Evolutionary conservation across 805 yeast genomes (phyloP).

Genomic region (Tetrapisispora fleetii): DNA sequence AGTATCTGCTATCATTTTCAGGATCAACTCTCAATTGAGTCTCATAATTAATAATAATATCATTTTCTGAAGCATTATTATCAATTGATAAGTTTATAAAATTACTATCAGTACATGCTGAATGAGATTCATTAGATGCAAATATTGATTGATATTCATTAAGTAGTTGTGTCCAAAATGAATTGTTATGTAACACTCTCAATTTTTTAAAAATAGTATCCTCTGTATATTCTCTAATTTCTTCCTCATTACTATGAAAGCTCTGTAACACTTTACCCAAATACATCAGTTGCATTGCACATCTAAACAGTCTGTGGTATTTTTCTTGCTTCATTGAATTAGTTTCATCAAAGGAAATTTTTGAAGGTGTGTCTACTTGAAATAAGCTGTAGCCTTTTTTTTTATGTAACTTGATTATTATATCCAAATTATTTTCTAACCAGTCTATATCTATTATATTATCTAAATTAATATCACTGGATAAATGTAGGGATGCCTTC

Average conservation of each 20-base stretch:
- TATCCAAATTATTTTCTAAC: conserved; percentile 38
- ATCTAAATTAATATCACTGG: conserved; percentile 27
- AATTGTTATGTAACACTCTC: conserved; percentile 17
- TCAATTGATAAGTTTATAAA: conserved; percentile 40
- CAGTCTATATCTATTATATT: conserved; percentile 47
- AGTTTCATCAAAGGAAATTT: conserved; percentile 5
- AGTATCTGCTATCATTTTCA: conserved; percentile 37
- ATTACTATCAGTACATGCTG: conserved; percentile 20
- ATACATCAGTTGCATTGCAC: conserved; percentile 42
- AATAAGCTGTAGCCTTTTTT: conserved; percentile 15
- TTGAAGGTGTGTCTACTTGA: not conserved
- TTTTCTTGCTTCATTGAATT: not conserved
- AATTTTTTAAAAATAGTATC: conserved; percentile 2
- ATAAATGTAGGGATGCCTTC: conserved; percentile 28
- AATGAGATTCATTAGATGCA: conserved; percentile 1
- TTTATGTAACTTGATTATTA: conserved; percentile 27
- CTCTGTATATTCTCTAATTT: not conserved
- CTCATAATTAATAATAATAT: conserved; percentile 40
- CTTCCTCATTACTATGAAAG: conserved; percentile 11
- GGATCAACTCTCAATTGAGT: conserved; percentile 36
- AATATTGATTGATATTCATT: conserved; percentile 22
- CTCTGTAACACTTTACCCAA: conserved; percentile 30
- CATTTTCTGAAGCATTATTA: conserved; percentile 42
- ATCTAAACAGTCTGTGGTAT: conserved; percentile 43
- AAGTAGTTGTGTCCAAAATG: conserved; percentile 25